A percentile compares a stretch with the other conserved stretches of the same genome.
phyloP scores from a whole-genome alignment of 2,329 filamentous ascomycete species.

The Beauveria pseudobassiana region DNA sequence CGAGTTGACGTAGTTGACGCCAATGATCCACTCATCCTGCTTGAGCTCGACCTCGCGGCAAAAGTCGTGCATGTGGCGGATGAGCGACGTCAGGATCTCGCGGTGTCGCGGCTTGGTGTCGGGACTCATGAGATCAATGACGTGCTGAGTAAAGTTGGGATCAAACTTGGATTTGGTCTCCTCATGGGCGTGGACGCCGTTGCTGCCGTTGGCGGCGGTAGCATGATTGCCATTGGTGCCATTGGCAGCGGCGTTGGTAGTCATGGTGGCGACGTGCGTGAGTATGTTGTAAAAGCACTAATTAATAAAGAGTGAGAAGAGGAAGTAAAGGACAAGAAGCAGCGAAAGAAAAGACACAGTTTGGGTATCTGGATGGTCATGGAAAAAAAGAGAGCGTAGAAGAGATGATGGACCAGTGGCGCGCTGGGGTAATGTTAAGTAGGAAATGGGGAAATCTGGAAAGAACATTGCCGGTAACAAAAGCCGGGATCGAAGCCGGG shows the following conservation, averaged over 20 bases:
- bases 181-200: slow-evolving; percentile 21
- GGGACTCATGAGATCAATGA: slow-evolving; percentile 66
- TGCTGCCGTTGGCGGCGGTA: slow-evolving; percentile 11
- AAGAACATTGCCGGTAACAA: background rate
- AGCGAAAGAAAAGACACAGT: no score
- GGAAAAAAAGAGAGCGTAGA: background rate
- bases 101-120: slow-evolving; percentile 58
- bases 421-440: background rate
- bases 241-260: background rate
- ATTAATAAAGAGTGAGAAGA: no score
- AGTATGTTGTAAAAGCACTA: background rate
- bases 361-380: background rate
- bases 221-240: slow-evolving; percentile 16
- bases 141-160: slow-evolving; percentile 67
- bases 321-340: no score
- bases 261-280: background rate
- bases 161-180: slow-evolving; percentile 46
- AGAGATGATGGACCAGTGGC: background rate
- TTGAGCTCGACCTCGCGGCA: slow-evolving; percentile 70
- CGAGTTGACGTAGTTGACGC: slow-evolving; percentile 67
- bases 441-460: background rate
- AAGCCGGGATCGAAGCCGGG: slow-evolving; percentile 1
- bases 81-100: slow-evolving; percentile 54
- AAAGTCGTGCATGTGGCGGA: slow-evolving; percentile 72
- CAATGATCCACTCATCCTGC: slow-evolving; percentile 68